Percentiles rank a stretch among this genome's conserved stretches.
These are phyloP conservation scores for Candida anglica DNA, from an alignment of 805 yeast species.

Conservation along the genomic window DNA sequence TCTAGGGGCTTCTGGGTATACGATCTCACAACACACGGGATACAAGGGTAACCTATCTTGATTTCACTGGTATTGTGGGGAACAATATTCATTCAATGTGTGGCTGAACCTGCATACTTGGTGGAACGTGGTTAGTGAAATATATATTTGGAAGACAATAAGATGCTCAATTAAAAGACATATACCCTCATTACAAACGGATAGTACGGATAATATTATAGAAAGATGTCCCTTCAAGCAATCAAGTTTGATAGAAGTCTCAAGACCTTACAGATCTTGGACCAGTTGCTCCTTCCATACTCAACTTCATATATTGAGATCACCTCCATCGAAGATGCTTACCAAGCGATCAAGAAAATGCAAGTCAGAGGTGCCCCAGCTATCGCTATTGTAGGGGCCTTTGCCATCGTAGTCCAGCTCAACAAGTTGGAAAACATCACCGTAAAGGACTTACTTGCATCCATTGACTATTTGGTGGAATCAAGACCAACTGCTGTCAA, in stretches of 20 bases:
- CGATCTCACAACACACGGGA: no score
- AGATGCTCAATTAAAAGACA: no score
- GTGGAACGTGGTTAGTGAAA: no score
- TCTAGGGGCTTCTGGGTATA: no score
- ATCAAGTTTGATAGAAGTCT: conserved; percentile 55
- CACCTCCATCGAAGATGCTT: conserved; percentile 68
- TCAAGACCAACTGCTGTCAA: conserved; percentile 97
- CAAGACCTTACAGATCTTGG: conserved; percentile 56
- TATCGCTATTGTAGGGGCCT: conserved; percentile 89
- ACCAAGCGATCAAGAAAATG: conserved; percentile 80
- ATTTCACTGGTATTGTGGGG: no score
- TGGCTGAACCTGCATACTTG: no score
- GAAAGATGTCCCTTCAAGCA: conserved; percentile 49
- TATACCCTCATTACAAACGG: no score
- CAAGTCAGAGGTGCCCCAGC: conserved; percentile 99
- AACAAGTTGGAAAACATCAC: conserved; percentile 24
- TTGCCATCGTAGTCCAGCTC: conserved; percentile 76
- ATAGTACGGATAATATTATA: no score
- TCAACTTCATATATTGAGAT: conserved; percentile 65
- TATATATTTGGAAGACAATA: no score
- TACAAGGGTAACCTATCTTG: no score
- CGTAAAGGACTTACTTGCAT: conserved; percentile 28
- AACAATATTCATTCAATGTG: no score
- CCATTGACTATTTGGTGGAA: conserved; percentile 62
- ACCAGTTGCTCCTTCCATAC: conserved; percentile 82